phyloP scores from a whole-genome alignment of 768 basidiomycete genomes.

The Lentinus brumalis region DNA sequence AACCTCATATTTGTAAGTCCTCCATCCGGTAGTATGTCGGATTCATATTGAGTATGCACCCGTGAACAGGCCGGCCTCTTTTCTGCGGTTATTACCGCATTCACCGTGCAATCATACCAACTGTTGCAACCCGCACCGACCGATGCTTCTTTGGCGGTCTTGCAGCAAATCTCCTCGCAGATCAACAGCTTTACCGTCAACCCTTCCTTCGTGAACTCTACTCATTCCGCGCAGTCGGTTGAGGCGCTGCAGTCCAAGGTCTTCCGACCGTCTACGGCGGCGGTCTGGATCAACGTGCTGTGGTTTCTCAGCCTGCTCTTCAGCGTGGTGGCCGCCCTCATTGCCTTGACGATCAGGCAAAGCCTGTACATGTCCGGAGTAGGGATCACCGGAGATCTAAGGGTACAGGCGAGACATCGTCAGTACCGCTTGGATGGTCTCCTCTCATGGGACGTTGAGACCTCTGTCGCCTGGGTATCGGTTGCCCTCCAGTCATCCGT shows the following conservation, averaged over 20 bases:
- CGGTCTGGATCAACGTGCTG: conserved; percentile 24
- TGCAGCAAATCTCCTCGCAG: conserved; percentile 17
- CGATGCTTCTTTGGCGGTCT: conserved; percentile 1
- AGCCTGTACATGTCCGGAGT: conserved; percentile 26
- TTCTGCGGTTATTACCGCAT: conserved; percentile 28
- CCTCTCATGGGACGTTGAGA: conserved; percentile 24
- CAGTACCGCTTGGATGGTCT: conserved; percentile 29
- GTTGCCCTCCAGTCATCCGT: conserved; percentile 15
- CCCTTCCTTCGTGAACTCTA: conserved; percentile 10
- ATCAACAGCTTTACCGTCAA: conserved; percentile 8
- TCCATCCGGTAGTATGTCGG: too few relatives aligned
- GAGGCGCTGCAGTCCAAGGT: not conserved
- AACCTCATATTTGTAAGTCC: too few relatives aligned
- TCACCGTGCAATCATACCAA: conserved; percentile 21
- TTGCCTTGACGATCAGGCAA: conserved; percentile 30
- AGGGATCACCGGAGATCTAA: conserved; percentile 21
- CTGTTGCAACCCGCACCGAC: conserved; percentile 13
- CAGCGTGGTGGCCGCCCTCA: too few relatives aligned
- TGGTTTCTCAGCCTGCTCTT: conserved; percentile 22
- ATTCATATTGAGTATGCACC: too few relatives aligned
- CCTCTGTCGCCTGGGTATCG: conserved; percentile 24
- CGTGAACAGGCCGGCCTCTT: conserved; percentile 26
- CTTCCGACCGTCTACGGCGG: conserved; percentile 3
- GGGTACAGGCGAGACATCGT: conserved; percentile 23
- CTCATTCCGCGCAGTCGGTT: not conserved